phyloP scores from a whole-genome alignment of 257 asterid genomes.

The Voacanga thouarsii region DNA sequence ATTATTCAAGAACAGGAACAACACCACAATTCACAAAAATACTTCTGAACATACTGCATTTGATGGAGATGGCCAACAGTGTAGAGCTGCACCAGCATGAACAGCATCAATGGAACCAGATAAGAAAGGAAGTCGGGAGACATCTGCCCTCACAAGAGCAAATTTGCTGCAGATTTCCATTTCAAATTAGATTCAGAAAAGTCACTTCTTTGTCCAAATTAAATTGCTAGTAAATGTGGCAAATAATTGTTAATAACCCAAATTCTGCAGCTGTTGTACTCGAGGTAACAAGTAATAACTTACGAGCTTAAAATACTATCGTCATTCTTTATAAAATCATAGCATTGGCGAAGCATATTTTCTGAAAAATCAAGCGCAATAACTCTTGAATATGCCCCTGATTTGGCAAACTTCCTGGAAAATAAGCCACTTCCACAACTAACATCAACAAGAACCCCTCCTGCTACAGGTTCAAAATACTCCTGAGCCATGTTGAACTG shows the following conservation, averaged over 20 bases:
- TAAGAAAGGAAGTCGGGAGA: slow-evolving; percentile 84
- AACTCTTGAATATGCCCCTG: slow-evolving; percentile 74
- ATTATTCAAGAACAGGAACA: not conserved
- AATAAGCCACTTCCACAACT: slow-evolving; percentile 98
- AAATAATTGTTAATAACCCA: not conserved
- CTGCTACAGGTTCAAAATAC: slow-evolving; percentile 69
- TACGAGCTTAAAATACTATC: slow-evolving; percentile 62
- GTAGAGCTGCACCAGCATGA: slow-evolving; percentile 99
- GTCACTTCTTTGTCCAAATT: not conserved
- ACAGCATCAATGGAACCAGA: slow-evolving; percentile 89
- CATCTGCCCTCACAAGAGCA: slow-evolving; percentile 96
- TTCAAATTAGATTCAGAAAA: not conserved
- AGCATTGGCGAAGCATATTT: slow-evolving; percentile 94
- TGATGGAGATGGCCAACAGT: slow-evolving; percentile 99
- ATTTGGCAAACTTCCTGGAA: slow-evolving; percentile 83
- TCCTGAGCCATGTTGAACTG: slow-evolving; percentile 96
- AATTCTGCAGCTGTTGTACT: not conserved
- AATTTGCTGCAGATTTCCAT: slow-evolving; percentile 48
- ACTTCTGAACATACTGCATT: slow-evolving; percentile 57
- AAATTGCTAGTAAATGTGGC: not conserved
- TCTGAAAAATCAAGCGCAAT: slow-evolving; percentile 90
- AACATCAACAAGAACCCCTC: slow-evolving; percentile 86
- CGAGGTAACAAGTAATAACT: slow-evolving; percentile 24
- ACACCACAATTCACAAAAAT: not conserved
- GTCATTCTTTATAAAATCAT: slow-evolving; percentile 71